phyloP scores from a whole-genome alignment of 1,284 basidiomycete species.

The Pterulicium gracile region DNA sequence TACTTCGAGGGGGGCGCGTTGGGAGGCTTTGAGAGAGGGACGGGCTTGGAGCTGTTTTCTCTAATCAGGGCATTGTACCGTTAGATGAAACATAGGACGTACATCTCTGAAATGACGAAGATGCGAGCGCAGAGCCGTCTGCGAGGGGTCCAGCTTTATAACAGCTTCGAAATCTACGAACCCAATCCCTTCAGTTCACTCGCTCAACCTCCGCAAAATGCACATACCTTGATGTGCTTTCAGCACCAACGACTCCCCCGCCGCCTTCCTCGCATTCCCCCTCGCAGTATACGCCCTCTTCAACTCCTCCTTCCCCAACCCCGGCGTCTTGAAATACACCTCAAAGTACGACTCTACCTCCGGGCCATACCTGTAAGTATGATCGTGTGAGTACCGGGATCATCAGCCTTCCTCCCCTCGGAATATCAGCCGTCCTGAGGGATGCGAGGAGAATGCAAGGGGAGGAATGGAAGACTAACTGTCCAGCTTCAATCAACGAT shows the following conservation, averaged over 20 bases:
- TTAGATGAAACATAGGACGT: constrained; percentile 10
- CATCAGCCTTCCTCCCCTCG: background rate
- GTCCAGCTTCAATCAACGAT: constrained; percentile 40
- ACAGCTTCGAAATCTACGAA: constrained; percentile 49
- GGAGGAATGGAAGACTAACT: constrained; percentile 19
- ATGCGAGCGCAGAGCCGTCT: constrained; percentile 39
- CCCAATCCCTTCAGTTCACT: background rate
- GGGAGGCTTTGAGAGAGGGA: constrained; percentile 24
- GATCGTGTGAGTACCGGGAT: constrained; percentile 1
- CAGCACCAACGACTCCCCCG: constrained; percentile 39
- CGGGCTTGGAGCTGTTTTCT: background rate
- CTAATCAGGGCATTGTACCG: background rate
- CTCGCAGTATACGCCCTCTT: constrained; percentile 44
- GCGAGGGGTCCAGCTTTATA: constrained; percentile 45
- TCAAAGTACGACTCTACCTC: constrained; percentile 55
- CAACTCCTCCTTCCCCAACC: constrained; percentile 36
- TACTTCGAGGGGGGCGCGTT: constrained; percentile 48
- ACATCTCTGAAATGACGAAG: constrained; percentile 36
- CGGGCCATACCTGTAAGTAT: constrained; percentile 37
- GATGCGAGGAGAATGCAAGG: background rate
- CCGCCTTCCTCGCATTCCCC: constrained; percentile 43
- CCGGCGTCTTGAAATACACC: constrained; percentile 50
- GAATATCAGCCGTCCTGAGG: background rate
- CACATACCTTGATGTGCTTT: constrained; percentile 46
- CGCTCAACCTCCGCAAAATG: background rate